Base-by-base conservation (phyloP, 1,284 basidiomycete genomes). In the Fomitiporia mediterranea region DNA sequence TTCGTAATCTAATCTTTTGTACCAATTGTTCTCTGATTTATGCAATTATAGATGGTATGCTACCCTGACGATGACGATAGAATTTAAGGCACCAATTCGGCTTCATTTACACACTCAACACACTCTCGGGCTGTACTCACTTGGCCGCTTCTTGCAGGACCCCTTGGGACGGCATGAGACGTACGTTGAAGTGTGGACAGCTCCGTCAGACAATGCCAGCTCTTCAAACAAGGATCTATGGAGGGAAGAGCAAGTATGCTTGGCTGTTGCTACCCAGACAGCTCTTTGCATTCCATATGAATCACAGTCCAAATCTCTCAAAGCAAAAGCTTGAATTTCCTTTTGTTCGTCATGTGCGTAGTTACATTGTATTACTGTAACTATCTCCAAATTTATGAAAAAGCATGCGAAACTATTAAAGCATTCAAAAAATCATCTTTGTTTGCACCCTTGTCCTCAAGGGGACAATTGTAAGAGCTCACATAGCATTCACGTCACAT, bases 261-360 rank as follows among this genome's bases (percentile, higher is more conserved):
- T 86, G 34, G 81, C 77, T 15, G 71, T 77, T n/a, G 75, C 80
- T 4, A 80, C 76, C 7, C 82, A 85, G 66, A 79, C 83, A 77
- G 75, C 77, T 0, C 64, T 83, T 59, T 68, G 71, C 8, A 60
- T 84, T 1, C 76, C 81, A 15, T 47, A 38, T 32, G 44, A 49
- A 23, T 11, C 30, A 13, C 47, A 49, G 21, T 37, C 47, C 8
- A 44, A 44, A n/a, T 19, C 9, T 9, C 3, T 44, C 9, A 44
- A 44, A 25, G n/a, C 43, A 6, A 44, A 25, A 11, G 25, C 21
- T 21, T 44, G 25, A 44, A 25, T 6, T 6, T 6, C 6, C 13
- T 6, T 6, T 34, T 34, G 6, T 34, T 6, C 13, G 32, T 6
- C 32, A 34, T n/a, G n/a, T n/a, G n/a, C n/a, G n/a, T n/a, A n/a